Conservation (phyloP, 2,329 filamentous ascomycete genomes). For the Epichloe aotearoae region DNA sequence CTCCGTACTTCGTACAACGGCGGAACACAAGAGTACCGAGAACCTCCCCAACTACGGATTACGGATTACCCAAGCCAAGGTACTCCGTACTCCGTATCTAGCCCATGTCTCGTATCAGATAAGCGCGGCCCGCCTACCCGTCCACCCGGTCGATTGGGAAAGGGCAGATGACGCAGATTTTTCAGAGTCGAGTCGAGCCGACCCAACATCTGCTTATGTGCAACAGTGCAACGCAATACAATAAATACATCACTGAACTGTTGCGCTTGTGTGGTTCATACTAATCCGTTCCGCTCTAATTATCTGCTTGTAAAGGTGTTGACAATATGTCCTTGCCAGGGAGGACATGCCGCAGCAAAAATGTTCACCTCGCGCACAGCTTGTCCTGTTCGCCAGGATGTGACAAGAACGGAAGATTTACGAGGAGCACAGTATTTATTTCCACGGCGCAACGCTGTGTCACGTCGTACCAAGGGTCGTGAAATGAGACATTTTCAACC, state of each 20-base stretch:
- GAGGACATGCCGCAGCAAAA: neutral
- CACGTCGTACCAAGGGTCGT: too few species aligned
- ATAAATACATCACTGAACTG: too few species aligned
- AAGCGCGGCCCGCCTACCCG: constrained; percentile 9
- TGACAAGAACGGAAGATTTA: too few species aligned
- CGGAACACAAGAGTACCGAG: neutral
- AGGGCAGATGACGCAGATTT: neutral
- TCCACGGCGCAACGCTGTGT: too few species aligned
- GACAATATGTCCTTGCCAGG: too few species aligned
- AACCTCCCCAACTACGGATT: neutral
- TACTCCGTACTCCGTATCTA: too few species aligned
- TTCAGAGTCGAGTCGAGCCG: neutral
- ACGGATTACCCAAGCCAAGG: too few species aligned
- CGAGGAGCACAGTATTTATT: too few species aligned
- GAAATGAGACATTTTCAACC: too few species aligned
- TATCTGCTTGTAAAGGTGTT: neutral
- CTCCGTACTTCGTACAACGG: neutral
- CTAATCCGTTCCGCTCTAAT: neutral
- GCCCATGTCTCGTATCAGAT: constrained; percentile 8
- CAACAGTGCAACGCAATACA: neutral
- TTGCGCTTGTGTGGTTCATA: too few species aligned
- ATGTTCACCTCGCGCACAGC: too few species aligned
- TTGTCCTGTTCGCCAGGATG: too few species aligned
- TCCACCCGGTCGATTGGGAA: neutral
- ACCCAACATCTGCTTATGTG: neutral